Percentiles rank a stretch among this genome's conserved stretches.
phyloP scores from a whole-genome alignment of 2,329 filamentous ascomycete species.

The Claviceps digitariae region DNA sequence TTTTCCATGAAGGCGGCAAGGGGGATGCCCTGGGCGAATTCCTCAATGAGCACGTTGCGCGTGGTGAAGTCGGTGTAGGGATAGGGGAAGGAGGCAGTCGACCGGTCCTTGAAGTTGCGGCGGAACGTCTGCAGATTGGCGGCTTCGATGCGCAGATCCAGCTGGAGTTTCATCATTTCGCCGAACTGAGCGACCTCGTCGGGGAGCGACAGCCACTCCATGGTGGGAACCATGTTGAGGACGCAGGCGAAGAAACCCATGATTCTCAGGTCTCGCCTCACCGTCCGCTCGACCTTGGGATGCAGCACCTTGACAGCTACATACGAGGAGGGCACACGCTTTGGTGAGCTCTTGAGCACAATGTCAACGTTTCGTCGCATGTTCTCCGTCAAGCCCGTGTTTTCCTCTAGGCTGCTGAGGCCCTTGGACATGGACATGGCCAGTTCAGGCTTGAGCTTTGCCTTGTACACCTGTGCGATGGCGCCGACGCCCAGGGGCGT shows the following conservation, averaged over 20 bases:
- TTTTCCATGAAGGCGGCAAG: slow-evolving; percentile 81
- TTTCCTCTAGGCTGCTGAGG: slow-evolving; percentile 28
- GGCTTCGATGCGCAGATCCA: slow-evolving; percentile 88
- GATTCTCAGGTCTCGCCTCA: slow-evolving; percentile 81
- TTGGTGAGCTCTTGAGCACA: slow-evolving; percentile 73
- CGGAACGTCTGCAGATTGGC: slow-evolving; percentile 82
- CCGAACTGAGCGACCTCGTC: slow-evolving; percentile 91
- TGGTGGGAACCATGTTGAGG: slow-evolving; percentile 79
- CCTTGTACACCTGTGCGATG: slow-evolving; percentile 95
- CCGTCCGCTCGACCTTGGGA: slow-evolving; percentile 76
- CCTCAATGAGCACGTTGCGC: slow-evolving; percentile 81
- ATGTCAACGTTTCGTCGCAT: slow-evolving; percentile 73
- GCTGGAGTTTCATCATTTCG: slow-evolving; percentile 96
- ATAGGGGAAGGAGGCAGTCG: slow-evolving; percentile 93
- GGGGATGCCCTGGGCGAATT: slow-evolving; percentile 90
- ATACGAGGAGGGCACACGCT: slow-evolving; percentile 76
- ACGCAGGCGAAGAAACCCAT: slow-evolving; percentile 82
- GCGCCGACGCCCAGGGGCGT: slow-evolving; percentile 83
- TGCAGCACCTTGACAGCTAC: slow-evolving; percentile 95
- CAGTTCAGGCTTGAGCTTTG: slow-evolving; percentile 72
- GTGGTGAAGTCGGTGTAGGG: slow-evolving; percentile 90
- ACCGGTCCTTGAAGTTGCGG: slow-evolving; percentile 75
- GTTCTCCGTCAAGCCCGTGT: slow-evolving; percentile 45
- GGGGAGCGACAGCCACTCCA: slow-evolving; percentile 93
- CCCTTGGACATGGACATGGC: slow-evolving; percentile 48